Evolutionary conservation across 305 asterid genomes (phyloP).

Genomic region (Galium porrigens): DNA sequence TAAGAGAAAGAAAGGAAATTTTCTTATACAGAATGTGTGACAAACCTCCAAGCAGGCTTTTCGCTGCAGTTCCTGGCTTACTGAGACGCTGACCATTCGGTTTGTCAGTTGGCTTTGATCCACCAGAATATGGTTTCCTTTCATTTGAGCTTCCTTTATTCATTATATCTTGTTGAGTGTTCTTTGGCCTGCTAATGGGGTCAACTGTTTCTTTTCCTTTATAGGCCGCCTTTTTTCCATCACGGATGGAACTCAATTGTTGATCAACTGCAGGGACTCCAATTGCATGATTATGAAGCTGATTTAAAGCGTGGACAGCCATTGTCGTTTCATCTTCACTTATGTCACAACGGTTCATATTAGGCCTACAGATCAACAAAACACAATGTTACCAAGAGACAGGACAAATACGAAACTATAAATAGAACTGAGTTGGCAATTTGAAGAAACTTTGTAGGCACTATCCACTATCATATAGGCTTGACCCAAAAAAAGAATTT

Average conservation of each 20-base stretch:
- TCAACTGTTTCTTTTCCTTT: slow-evolving; percentile 32
- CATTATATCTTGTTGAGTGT: slow-evolving; percentile 24
- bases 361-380: slow-evolving; percentile 46
- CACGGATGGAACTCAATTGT: slow-evolving; percentile 20
- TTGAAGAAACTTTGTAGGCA: neutral
- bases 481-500: neutral
- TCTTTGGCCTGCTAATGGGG: slow-evolving; percentile 26
- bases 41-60: slow-evolving; percentile 40
- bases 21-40: slow-evolving; percentile 17
- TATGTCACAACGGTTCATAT: slow-evolving; percentile 58
- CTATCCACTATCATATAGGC: neutral
- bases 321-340: slow-evolving; percentile 57
- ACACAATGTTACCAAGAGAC: neutral
- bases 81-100: slow-evolving; percentile 25
- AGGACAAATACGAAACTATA: neutral
- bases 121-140: slow-evolving; percentile 32
- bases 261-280: slow-evolving; percentile 31
- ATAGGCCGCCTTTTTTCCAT: slow-evolving; percentile 37
- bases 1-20: slow-evolving; percentile 7
- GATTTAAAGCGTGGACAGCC: slow-evolving; percentile 39
- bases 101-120: slow-evolving; percentile 25
- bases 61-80: slow-evolving; percentile 24
- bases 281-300: slow-evolving; percentile 27
- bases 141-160: slow-evolving; percentile 36
- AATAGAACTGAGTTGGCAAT: neutral